These are phyloP conservation scores for Coleophoma eucalyptorum DNA, from an alignment of 2,329 filamentous ascomycete genomes.

Conservation along the genomic window DNA sequence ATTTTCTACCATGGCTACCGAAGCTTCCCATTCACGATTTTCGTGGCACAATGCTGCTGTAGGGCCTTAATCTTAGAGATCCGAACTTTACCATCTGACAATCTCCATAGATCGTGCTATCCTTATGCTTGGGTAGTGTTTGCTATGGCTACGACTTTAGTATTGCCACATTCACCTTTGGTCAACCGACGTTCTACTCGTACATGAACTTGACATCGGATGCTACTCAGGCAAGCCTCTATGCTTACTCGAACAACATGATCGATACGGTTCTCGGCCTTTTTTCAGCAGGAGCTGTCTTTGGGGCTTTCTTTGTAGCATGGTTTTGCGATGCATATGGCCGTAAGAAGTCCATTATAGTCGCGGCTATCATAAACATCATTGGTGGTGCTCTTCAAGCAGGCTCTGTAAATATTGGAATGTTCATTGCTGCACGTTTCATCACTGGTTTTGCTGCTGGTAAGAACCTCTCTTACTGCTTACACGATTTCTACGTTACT, in stretches of 20 bases:
- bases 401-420: conserved; percentile 1
- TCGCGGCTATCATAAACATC: not conserved
- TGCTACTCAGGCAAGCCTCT: not conserved
- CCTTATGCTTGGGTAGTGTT: not conserved
- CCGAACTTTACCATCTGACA: not conserved
- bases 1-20: not conserved
- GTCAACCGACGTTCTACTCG: not conserved
- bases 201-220: not conserved
- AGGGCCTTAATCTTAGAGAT: not conserved
- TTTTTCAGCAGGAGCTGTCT: not conserved
- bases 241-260: not conserved
- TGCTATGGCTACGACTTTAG: not conserved
- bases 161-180: not conserved
- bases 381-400: conserved; percentile 2
- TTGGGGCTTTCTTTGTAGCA: not conserved
- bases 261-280: not conserved
- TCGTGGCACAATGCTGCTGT: not conserved
- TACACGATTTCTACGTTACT: not conserved
- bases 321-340: not conserved
- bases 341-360: not conserved
- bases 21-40: not conserved
- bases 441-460: conserved; percentile 1
- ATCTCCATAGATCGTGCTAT: not conserved
- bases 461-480: not conserved
- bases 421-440: conserved; percentile 1